phyloP scores from a whole-genome alignment of 2,329 filamentous ascomycete species.

The Tolypocladium album region DNA sequence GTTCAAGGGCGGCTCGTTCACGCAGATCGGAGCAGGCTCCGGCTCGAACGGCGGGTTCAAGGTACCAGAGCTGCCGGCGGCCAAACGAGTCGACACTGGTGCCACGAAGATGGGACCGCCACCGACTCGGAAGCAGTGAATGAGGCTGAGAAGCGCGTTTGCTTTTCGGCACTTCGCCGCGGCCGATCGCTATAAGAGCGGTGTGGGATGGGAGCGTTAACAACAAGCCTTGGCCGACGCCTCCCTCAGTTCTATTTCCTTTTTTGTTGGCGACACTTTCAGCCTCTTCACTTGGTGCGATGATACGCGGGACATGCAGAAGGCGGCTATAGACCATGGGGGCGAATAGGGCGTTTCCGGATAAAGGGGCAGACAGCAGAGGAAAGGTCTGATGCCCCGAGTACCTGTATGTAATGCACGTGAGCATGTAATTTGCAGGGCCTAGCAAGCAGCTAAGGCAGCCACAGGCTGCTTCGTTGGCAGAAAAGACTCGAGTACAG shows the following conservation, averaged over 20 bases:
- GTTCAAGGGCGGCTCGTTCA: conserved; percentile 97
- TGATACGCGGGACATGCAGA: not conserved
- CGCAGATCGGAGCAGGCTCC: conserved; percentile 55
- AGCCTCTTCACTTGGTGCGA: not conserved
- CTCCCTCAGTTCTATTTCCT: not conserved
- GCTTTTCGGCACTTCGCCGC: not conserved
- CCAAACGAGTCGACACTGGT: conserved; percentile 52
- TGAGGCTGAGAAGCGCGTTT: not conserved
- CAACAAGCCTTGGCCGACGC: not conserved
- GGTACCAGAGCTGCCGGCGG: conserved; percentile 62
- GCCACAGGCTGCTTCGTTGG: not conserved
- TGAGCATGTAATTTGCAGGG: not conserved
- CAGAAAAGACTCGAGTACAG: not conserved
- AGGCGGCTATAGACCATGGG: not conserved
- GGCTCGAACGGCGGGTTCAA: conserved; percentile 57
- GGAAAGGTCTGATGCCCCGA: not conserved
- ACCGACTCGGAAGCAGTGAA: conserved; percentile 12
- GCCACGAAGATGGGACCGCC: conserved; percentile 25
- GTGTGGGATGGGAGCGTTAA: not conserved
- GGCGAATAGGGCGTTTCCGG: conserved; percentile 2
- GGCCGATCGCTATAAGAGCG: not conserved
- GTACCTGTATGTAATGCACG: not conserved
- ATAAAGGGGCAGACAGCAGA: not conserved
- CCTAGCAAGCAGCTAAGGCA: not conserved
- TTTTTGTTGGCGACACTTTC: not conserved